Evolutionary conservation across 306 rosid genomes (phyloP).

Genomic region (Pyrus bretschneideri): DNA sequence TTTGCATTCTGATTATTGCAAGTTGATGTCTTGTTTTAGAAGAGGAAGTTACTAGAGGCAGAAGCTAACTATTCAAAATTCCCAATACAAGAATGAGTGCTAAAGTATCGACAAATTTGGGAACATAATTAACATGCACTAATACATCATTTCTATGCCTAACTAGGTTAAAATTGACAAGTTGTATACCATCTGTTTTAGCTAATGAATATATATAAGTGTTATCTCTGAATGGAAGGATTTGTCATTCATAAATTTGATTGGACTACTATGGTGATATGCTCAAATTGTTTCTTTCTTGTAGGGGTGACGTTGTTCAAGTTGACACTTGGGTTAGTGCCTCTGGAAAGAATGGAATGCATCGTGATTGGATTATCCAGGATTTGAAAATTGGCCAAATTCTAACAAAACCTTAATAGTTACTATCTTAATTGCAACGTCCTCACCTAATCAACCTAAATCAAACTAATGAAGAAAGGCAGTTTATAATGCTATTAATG

Average conservation of each 20-base stretch:
- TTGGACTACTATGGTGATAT: background rate
- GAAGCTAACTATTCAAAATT: background rate
- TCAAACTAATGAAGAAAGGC: no score
- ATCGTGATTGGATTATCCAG: conserved; percentile 89
- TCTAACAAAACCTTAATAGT: background rate
- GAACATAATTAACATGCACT: background rate
- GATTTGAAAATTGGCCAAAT: conserved; percentile 71
- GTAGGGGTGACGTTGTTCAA: conserved; percentile 96
- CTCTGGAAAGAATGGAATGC: conserved; percentile 96
- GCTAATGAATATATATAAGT: background rate
- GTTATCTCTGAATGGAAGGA: background rate
- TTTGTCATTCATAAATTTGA: background rate
- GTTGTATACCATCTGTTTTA: background rate
- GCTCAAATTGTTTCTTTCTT: conserved; percentile 11
- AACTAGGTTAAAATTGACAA: background rate
- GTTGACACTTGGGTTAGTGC: conserved; percentile 91
- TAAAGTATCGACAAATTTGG: conserved; percentile 1
- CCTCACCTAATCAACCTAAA: no score
- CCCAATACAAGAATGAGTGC: background rate
- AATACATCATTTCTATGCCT: background rate
- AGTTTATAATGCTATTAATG: no score
- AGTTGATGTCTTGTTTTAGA: background rate
- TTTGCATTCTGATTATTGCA: background rate
- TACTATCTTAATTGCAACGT: no score
- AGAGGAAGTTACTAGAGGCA: conserved; percentile 12